Conservation (phyloP, 164 flowering plant species). For the Dillenia turbinata region DNA sequence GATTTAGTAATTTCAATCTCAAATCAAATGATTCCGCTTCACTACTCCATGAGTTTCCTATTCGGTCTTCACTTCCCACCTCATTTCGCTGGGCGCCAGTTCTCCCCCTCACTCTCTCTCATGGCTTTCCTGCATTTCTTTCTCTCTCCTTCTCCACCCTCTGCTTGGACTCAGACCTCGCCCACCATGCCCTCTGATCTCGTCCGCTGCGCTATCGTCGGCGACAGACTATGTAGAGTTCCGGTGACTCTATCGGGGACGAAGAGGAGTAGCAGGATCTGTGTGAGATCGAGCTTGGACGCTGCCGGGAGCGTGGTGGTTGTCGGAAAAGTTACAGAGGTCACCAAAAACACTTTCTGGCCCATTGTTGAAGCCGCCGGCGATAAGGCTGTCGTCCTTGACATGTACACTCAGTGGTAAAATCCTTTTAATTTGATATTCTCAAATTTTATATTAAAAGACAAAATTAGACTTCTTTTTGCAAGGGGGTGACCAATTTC, state of each 20-base stretch:
- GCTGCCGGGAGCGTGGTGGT: constrained; percentile 20
- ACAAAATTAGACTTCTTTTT: too few relatives aligned
- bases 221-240: not conserved
- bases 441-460: not conserved
- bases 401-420: constrained; percentile 44
- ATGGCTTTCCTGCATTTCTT: constrained; percentile 23
- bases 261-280: constrained; percentile 8
- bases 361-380: constrained; percentile 32
- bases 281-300: constrained; percentile 25
- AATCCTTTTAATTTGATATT: not conserved
- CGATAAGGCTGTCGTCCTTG: constrained; percentile 34
- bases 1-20: too few relatives aligned
- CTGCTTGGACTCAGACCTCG: constrained; percentile 1
- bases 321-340: constrained; percentile 39
- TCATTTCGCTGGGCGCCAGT: too few relatives aligned
- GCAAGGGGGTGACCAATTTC: too few relatives aligned
- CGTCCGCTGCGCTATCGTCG: constrained; percentile 6
- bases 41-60: too few relatives aligned
- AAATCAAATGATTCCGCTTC: too few relatives aligned
- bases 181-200: constrained; percentile 6
- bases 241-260: constrained; percentile 1
- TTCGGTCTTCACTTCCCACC: too few relatives aligned
- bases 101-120: not conserved
- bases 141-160: constrained; percentile 10
- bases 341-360: constrained; percentile 44